Evolutionary conservation across 129 eudicot species (phyloP).

Genomic region (Sambucus nigra): DNA sequence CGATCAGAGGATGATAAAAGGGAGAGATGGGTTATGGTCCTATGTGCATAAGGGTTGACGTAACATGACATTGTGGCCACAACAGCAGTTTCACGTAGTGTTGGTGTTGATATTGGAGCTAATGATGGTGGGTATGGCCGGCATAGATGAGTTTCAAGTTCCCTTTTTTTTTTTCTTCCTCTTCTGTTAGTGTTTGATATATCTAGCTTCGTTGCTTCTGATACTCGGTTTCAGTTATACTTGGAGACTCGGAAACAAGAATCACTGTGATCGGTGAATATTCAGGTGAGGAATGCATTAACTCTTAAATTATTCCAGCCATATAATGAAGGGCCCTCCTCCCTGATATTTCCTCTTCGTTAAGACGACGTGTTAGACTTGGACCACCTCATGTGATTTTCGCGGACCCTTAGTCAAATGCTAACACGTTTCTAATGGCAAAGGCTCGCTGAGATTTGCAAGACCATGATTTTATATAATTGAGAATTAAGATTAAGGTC

Average conservation of each 20-base stretch:
- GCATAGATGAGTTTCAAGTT: neutral
- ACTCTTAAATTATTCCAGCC: neutral
- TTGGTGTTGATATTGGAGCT: neutral
- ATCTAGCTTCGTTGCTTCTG: neutral
- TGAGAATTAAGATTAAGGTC: too few relatives aligned
- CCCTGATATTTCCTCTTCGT: too few relatives aligned
- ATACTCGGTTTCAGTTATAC: neutral
- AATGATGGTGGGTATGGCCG: neutral
- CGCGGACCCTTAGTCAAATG: too few relatives aligned
- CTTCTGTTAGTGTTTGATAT: too few relatives aligned
- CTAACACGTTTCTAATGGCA: too few relatives aligned
- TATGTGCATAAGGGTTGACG: conserved; percentile 1
- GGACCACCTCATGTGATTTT: too few relatives aligned
- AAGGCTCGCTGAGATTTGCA: too few relatives aligned
- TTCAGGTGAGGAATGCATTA: neutral
- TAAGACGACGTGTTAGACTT: too few relatives aligned
- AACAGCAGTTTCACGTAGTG: neutral
- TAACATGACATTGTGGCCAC: conserved; percentile 11
- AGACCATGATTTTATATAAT: too few relatives aligned
- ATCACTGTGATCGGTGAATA: neutral
- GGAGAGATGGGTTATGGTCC: conserved; percentile 11
- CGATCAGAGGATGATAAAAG: conserved; percentile 1
- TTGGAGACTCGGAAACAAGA: neutral
- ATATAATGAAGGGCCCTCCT: neutral
- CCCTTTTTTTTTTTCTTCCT: too few relatives aligned